Base-by-base conservation (phyloP, 495 filamentous ascomycete species). In the Platismatia glauca region DNA sequence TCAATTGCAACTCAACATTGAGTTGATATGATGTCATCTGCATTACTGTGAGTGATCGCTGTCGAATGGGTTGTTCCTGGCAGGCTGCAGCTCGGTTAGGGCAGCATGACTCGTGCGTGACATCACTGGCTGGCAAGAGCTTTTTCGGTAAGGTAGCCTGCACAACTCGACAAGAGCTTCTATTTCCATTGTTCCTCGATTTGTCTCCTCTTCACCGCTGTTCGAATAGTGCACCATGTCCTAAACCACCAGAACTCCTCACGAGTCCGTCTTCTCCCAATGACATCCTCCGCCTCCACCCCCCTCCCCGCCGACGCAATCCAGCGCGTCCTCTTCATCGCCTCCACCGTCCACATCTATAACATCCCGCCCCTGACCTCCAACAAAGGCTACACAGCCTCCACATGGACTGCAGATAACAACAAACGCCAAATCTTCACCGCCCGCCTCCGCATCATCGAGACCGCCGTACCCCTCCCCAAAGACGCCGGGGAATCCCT, bases 401-500 rank as follows among this genome's bases (percentile, higher is more conserved):
- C 84, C 18, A 69, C 75, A 64, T 94, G 89, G 89, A 91, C 89
- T n/a, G 77, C 81, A 58, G 77, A 84, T 62, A 80, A 82, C 65
- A 84, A 84, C 67, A 73, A 78, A 57, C 80, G 83, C 35, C 83
- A 85, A 67, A 91, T 93, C 74, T 92, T 93, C 78, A 92, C 89
- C 59, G 87, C 86, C 59, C 86, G 89, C 29, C 72, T 92, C 7
- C 88, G 90, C 68, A 78, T 93, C 62, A 75, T 94, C 71, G 89
- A 94, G 73, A 91, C 87, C 33, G 80, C 86, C 2, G 73, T 84
- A 57, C 74, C 78, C 16, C 64, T 66, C 59, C 73, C 71, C 38
- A 63, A 67, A n/a, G 39, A 66, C 50, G 62, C 67, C 37, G 27
- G 57, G 58, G 83, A 87, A 63, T 78, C 75, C 41, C 74, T 92